Conservation (phyloP, 169 alveolate species). For the Plasmodium reichenowi region DNA sequence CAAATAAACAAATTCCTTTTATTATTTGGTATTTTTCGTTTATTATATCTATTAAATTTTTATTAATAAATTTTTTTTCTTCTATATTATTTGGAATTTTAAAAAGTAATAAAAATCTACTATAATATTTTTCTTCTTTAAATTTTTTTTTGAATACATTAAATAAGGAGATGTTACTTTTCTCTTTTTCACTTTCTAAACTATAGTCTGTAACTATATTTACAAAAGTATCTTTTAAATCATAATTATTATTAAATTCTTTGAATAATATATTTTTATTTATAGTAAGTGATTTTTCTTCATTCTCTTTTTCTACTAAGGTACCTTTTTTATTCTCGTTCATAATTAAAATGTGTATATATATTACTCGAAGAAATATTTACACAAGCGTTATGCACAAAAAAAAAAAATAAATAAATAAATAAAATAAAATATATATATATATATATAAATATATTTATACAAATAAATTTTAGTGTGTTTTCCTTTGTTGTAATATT, state of each 20-base stretch:
- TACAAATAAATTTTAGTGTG: background rate
- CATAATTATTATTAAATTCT: constrained; percentile 29
- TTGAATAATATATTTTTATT: constrained; percentile 55
- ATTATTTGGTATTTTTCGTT: constrained; percentile 20
- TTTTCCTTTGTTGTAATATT: too few species aligned
- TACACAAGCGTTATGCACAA: too few species aligned
- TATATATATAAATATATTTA: background rate
- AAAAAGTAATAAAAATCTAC: constrained; percentile 31
- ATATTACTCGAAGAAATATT: too few species aligned
- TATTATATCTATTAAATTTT: constrained; percentile 1
- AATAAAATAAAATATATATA: too few species aligned
- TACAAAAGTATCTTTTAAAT: constrained; percentile 41
- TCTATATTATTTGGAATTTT: constrained; percentile 29
- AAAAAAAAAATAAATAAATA: background rate
- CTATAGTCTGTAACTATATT: constrained; percentile 47
- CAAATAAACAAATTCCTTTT: constrained; percentile 40
- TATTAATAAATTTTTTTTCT: constrained; percentile 9
- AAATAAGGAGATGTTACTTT: constrained; percentile 46
- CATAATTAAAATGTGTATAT: background rate
- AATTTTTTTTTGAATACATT: constrained; percentile 53
- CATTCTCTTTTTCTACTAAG: constrained; percentile 23
- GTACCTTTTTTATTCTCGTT: constrained; percentile 13
- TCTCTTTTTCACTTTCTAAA: constrained; percentile 66
- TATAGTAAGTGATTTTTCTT: constrained; percentile 15
- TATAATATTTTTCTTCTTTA: constrained; percentile 41